These are phyloP conservation scores for Thoreauomyces humboldtii DNA, from an alignment of 192 early-diverging fungal species.

Conservation along the genomic window DNA sequence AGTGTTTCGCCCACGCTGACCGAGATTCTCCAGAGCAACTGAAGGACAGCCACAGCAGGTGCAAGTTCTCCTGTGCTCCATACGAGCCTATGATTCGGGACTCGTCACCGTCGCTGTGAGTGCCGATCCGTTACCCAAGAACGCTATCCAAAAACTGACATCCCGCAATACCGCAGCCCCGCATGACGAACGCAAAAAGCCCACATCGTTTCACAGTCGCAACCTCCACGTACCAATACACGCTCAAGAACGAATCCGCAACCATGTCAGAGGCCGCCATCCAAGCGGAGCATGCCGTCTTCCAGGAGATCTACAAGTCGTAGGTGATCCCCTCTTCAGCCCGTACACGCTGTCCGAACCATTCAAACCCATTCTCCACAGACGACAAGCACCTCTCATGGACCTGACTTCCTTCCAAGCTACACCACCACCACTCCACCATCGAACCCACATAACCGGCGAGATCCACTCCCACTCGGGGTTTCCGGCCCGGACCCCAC, in stretches of 20 bases:
- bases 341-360: background rate
- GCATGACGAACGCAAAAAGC: background rate
- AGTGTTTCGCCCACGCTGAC: too few relatives aligned
- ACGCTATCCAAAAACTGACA: background rate
- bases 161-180: background rate
- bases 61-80: constrained; percentile 44
- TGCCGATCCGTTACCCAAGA: too few relatives aligned
- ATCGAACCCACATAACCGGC: constrained; percentile 18
- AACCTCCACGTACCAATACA: constrained; percentile 35
- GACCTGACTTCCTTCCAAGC: constrained; percentile 22
- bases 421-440: constrained; percentile 1
- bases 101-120: constrained; percentile 37
- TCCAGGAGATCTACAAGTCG: constrained; percentile 29
- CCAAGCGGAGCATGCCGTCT: constrained; percentile 34
- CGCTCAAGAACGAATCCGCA: constrained; percentile 23
- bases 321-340: constrained; percentile 8
- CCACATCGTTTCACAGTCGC: constrained; percentile 32
- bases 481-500: constrained; percentile 9
- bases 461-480: constrained; percentile 13
- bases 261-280: constrained; percentile 21
- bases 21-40: too few relatives aligned
- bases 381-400: constrained; percentile 10
- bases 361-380: background rate
- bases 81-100: constrained; percentile 37
- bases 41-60: too few relatives aligned